These are phyloP conservation scores for Alternaria viburni DNA, from an alignment of 2,329 filamentous ascomycete species.

Conservation along the genomic window DNA sequence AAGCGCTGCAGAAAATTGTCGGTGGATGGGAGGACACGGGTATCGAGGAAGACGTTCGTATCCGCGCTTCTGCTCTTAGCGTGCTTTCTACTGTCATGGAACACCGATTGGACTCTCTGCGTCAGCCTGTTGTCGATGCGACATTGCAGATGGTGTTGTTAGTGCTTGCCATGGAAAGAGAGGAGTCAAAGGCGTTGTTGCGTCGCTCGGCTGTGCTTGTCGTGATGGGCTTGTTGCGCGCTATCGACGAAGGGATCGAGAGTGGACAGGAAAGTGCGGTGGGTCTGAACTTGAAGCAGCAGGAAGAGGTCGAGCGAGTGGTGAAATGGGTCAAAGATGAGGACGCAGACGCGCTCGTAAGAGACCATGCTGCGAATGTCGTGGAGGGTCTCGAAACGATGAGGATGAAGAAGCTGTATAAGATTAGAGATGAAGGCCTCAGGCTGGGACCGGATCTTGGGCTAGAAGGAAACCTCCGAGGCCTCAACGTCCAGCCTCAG, in stretches of 20 bases:
- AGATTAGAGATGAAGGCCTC: slow-evolving; percentile 37
- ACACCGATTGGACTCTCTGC: slow-evolving; percentile 54
- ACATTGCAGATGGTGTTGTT: slow-evolving; percentile 69
- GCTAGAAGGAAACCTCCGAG: slow-evolving; percentile 51
- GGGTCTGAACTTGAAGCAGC: slow-evolving; percentile 61
- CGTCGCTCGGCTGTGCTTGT: slow-evolving; percentile 70
- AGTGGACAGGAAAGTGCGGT: slow-evolving; percentile 50
- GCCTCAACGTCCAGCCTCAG: slow-evolving; percentile 51
- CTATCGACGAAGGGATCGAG: slow-evolving; percentile 61
- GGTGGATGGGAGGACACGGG: slow-evolving; percentile 72
- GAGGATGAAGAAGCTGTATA: slow-evolving; percentile 61
- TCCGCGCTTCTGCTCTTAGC: slow-evolving; percentile 72
- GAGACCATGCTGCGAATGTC: slow-evolving; percentile 70
- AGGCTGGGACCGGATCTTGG: slow-evolving; percentile 32
- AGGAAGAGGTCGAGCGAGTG: slow-evolving; percentile 67
- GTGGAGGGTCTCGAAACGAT: slow-evolving; percentile 70
- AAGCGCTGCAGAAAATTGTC: slow-evolving; percentile 65
- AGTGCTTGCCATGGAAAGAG: slow-evolving; percentile 67
- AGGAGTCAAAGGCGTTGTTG: slow-evolving; percentile 67
- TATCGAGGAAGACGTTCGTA: slow-evolving; percentile 69
- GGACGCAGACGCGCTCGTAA: slow-evolving; percentile 72
- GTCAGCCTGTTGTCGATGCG: slow-evolving; percentile 48
- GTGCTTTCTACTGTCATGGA: slow-evolving; percentile 68
- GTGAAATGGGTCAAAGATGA: slow-evolving; percentile 68
- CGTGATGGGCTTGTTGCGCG: slow-evolving; percentile 66